phyloP scores from a whole-genome alignment of 2,329 filamentous ascomycete species.

The Aspergillus nomiae region DNA sequence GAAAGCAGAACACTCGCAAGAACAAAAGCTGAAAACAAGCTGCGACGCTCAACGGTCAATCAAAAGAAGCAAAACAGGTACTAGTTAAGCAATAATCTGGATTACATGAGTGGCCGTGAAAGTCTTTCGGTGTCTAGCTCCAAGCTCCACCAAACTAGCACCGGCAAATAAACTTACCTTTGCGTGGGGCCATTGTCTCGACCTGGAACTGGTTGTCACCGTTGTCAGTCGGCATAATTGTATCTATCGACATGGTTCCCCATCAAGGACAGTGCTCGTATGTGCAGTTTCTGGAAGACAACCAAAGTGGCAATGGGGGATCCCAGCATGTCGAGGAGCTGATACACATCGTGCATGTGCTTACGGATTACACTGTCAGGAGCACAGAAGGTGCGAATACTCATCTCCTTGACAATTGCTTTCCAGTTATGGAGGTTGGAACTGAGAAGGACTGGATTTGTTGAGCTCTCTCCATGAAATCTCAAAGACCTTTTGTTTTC shows the following conservation, averaged over 20 bases:
- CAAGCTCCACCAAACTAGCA: background rate
- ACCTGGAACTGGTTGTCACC: background rate
- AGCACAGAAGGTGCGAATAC: constrained; percentile 53
- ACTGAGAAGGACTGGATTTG: constrained; percentile 41
- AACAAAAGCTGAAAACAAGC: background rate
- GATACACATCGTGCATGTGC: constrained; percentile 51
- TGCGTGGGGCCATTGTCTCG: background rate
- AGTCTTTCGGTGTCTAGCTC: background rate
- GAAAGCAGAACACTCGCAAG: background rate
- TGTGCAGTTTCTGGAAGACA: constrained; percentile 42
- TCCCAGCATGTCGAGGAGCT: constrained; percentile 54
- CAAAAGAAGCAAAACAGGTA: constrained; percentile 4
- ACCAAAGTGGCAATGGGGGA: constrained; percentile 41
- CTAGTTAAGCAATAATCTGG: background rate
- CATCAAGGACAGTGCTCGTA: constrained; percentile 36
- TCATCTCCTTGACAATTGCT: constrained; percentile 49
- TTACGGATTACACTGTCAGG: constrained; percentile 53
- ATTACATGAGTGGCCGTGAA: constrained; percentile 2
- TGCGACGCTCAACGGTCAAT: background rate
- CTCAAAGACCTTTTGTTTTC: constrained; percentile 48
- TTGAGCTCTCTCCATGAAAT: constrained; percentile 48
- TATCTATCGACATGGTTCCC: constrained; percentile 31
- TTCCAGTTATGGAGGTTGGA: constrained; percentile 56
- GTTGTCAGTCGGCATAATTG: constrained; percentile 12
- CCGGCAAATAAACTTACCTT: background rate